phyloP scores from a whole-genome alignment of 768 basidiomycete genomes.

The Agaricus sinodeliciosus region DNA sequence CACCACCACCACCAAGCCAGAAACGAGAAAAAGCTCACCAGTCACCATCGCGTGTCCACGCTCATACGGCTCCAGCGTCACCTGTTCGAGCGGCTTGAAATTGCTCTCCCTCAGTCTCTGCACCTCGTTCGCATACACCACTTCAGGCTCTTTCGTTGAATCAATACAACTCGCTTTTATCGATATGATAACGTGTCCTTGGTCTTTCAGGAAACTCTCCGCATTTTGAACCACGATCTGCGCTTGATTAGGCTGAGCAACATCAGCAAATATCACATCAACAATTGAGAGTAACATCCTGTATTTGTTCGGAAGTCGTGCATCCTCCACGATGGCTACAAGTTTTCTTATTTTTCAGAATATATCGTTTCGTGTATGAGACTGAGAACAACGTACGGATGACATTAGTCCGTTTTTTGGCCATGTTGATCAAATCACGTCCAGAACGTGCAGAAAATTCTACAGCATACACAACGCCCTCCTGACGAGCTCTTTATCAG shows the following conservation, averaged over 20 bases:
- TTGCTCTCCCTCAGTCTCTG: conserved; percentile 67
- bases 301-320: conserved; percentile 93
- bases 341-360: neutral
- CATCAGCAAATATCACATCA: conserved; percentile 96
- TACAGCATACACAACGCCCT: conserved; percentile 96
- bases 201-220: conserved; percentile 91
- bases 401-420: conserved; percentile 98
- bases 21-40: conserved; percentile 35
- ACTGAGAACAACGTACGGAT: conserved; percentile 61
- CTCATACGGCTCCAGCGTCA: conserved; percentile 91
- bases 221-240: conserved; percentile 94
- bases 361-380: conserved; percentile 4
- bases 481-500: conserved; percentile 35
- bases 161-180: conserved; percentile 99
- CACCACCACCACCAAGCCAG: neutral
- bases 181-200: conserved; percentile 89
- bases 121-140: conserved; percentile 86
- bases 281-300: conserved; percentile 94
- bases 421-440: conserved; percentile 98
- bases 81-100: conserved; percentile 93
- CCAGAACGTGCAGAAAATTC: conserved; percentile 97
- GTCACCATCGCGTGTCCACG: conserved; percentile 89
- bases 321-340: conserved; percentile 93
- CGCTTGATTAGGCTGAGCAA: conserved; percentile 98
- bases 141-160: conserved; percentile 86